Percentiles rank a stretch among this genome's conserved stretches.
Conservation (phyloP, 2,329 filamentous ascomycete genomes). For the Penicillium sp. region DNA sequence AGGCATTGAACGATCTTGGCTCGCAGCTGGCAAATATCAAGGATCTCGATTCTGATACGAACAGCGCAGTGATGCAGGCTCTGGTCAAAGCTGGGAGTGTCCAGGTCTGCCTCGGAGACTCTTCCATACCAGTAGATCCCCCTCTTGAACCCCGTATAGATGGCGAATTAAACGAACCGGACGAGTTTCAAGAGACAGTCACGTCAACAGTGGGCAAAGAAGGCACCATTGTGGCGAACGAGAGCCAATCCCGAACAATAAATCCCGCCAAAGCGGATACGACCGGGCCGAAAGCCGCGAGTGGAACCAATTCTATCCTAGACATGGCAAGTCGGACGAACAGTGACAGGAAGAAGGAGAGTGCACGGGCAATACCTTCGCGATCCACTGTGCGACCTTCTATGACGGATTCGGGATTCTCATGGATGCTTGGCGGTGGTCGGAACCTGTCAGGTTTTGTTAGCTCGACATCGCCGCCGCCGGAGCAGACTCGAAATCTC, state of each 20-base stretch:
- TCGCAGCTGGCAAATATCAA: slow-evolving; percentile 32
- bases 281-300: slow-evolving; percentile 8
- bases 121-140: slow-evolving; percentile 31
- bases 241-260: slow-evolving; percentile 6
- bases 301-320: slow-evolving; percentile 11
- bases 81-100: slow-evolving; percentile 45
- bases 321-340: slow-evolving; percentile 4
- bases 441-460: slow-evolving; percentile 47
- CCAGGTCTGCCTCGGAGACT: slow-evolving; percentile 43
- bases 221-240: not conserved
- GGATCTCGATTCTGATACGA: slow-evolving; percentile 22
- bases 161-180: slow-evolving; percentile 2
- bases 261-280: slow-evolving; percentile 6
- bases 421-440: slow-evolving; percentile 51
- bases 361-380: slow-evolving; percentile 21
- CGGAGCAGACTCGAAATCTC: slow-evolving; percentile 42
- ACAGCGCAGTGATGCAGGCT: slow-evolving; percentile 36
- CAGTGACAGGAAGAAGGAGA: slow-evolving; percentile 9
- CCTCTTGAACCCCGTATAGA: slow-evolving; percentile 6
- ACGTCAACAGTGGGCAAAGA: not conserved
- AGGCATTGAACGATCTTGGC: slow-evolving; percentile 43
- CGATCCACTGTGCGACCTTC: slow-evolving; percentile 38
- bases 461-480: slow-evolving; percentile 44
- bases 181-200: not conserved
- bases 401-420: slow-evolving; percentile 48